Base-by-base conservation (phyloP, 148 eudicot species). In the Cornus kousa region DNA sequence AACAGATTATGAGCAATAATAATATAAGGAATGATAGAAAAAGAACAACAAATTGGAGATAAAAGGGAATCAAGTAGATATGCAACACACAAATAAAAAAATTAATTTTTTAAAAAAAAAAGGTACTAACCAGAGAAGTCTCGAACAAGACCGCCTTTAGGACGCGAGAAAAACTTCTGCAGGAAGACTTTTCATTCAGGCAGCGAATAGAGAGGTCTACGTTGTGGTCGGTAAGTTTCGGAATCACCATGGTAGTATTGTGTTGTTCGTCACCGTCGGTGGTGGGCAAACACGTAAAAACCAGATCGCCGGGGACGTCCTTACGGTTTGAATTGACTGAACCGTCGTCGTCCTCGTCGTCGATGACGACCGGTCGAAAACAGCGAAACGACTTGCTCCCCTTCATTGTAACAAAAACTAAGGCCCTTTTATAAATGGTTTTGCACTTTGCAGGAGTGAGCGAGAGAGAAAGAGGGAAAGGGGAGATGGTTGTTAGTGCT, bases 61-160 rank as follows among this genome's bases (percentile, higher is more conserved):
- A 23, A 19, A 19, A 9, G 17, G 28, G 28, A n/a, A 73, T 35
- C 50, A 50, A 53, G 9, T 43, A 43, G 48, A 43, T 7, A 43
- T 43, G 48, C 48, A 9, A 6, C 48, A 43, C 40, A 73, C 13
- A 17, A 2, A 5, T 0, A 50, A 48, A 17, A 12, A 32, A 31
- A 68, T 4, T 2, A 28, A 28, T n/a, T n/a, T n/a, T n/a, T n/a
- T n/a, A 28, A 28, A 28, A 28, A 28, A 28, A 28, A 28, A 28
- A 28, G 1, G 28, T 4, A 78, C 82, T 78, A 62, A 82, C 85
- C 79, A 75, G 33, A 0, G 67, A 67, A 2, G 67, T 67, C n/a
- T 75, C 71, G 12, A 79, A 76, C 69, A 79, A 71, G 8, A 79
- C 75, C 8, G 73, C 79, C 53, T 79, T 79, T 14, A 78, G 43